Evolutionary conservation across 2,329 filamentous ascomycete genomes (phyloP).

Genomic region (Lachnellula cervina): DNA sequence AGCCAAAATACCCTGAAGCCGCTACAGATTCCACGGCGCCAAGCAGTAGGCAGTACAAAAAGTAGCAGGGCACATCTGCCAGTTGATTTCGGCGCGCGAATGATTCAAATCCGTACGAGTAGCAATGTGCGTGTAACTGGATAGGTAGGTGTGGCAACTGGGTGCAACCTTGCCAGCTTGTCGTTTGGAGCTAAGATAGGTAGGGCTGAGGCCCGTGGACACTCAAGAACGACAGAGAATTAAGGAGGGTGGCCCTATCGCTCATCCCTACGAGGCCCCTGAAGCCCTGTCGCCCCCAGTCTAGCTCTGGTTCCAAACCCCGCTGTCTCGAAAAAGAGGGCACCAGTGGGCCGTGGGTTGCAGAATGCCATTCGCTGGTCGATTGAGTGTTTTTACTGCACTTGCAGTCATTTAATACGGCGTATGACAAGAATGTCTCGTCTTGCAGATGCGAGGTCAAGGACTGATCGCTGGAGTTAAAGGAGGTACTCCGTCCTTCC

Average conservation of each 20-base stretch:
- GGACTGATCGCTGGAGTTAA: neutral
- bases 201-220: slow-evolving; percentile 11
- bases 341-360: no score
- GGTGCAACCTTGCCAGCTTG: slow-evolving; percentile 8
- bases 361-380: neutral
- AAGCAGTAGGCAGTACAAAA: neutral
- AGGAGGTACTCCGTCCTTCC: neutral
- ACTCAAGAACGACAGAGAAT: neutral
- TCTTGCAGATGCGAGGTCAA: neutral
- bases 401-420: neutral
- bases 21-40: neutral
- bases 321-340: neutral
- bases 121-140: neutral
- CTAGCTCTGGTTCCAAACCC: neutral
- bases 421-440: neutral
- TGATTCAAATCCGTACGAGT: neutral
- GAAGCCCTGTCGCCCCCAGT: neutral
- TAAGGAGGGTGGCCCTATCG: neutral
- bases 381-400: neutral
- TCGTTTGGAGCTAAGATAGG: slow-evolving; percentile 4
- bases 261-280: neutral
- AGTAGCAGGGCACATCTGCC: no score
- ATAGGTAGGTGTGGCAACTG: neutral
- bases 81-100: neutral
- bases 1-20: neutral